Percentiles rank a stretch among this genome's conserved stretches.
phyloP scores from a whole-genome alignment of 257 asterid species.

The Lithospermum erythrorhizon region DNA sequence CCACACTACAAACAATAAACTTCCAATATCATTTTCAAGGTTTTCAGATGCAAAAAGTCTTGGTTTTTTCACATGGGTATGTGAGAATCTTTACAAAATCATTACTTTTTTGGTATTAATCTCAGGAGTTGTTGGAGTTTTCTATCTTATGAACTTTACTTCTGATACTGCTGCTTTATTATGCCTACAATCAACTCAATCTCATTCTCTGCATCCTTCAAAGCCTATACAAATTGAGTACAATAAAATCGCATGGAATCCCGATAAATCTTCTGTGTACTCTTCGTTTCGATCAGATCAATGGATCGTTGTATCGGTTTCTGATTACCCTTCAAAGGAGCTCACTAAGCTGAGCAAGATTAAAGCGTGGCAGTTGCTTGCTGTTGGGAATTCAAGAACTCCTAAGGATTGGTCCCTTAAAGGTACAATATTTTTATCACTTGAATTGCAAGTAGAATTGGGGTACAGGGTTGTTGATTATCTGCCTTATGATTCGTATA shows the following conservation, averaged over 20 bases:
- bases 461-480: conserved; percentile 75
- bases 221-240: conserved; percentile 59
- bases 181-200: conserved; percentile 78
- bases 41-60: conserved; percentile 40
- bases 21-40: conserved; percentile 12
- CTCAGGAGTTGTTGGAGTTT: conserved; percentile 61
- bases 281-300: conserved; percentile 70
- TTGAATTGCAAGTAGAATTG: conserved; percentile 80
- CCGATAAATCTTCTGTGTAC: conserved; percentile 51
- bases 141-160: conserved; percentile 64
- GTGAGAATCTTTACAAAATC: conserved; percentile 66
- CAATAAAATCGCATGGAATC: conserved; percentile 48
- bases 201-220: conserved; percentile 32
- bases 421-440: conserved; percentile 71
- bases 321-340: conserved; percentile 74
- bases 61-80: conserved; percentile 52
- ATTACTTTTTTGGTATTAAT: conserved; percentile 39
- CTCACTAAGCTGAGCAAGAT: conserved; percentile 35
- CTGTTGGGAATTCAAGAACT: conserved; percentile 80
- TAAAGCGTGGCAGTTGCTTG: conserved; percentile 91
- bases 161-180: conserved; percentile 62
- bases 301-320: conserved; percentile 85
- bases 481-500: conserved; percentile 92
- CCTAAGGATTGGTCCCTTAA: conserved; percentile 85
- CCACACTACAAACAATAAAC: conserved; percentile 11